phyloP scores from a whole-genome alignment of 768 basidiomycete species.

The Panaeolus cyanescens region DNA sequence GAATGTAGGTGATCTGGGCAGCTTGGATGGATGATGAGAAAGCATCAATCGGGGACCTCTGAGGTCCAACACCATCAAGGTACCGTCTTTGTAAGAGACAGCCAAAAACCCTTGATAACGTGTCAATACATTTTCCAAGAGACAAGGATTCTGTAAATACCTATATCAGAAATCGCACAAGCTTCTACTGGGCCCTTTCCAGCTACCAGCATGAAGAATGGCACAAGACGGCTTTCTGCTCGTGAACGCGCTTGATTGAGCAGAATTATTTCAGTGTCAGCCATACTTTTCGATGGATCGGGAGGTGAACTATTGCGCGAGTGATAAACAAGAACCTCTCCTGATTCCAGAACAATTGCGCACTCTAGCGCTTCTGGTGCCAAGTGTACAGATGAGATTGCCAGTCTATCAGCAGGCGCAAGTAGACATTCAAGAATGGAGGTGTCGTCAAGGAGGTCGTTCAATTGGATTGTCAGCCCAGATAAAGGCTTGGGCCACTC shows the following conservation, averaged over 20 bases:
- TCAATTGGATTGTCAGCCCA: slow-evolving; percentile 61
- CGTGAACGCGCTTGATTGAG: slow-evolving; percentile 49
- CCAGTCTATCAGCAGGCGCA: slow-evolving; percentile 10
- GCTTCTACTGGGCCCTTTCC: slow-evolving; percentile 49
- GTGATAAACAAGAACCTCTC: slow-evolving; percentile 58
- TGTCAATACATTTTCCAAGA: slow-evolving; percentile 4
- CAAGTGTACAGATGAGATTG: slow-evolving; percentile 48
- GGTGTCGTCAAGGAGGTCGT: slow-evolving; percentile 47
- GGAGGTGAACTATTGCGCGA: slow-evolving; percentile 18
- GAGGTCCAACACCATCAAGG: slow-evolving; percentile 70
- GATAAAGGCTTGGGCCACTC: slow-evolving; percentile 70
- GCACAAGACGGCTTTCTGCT: slow-evolving; percentile 49
- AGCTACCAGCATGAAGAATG: slow-evolving; percentile 59
- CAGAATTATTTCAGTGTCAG: slow-evolving; percentile 53
- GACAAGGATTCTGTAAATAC: slow-evolving; percentile 35
- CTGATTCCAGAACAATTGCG: slow-evolving; percentile 52
- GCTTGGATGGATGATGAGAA: slow-evolving; percentile 21
- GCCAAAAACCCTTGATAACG: slow-evolving; percentile 72
- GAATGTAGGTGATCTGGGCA: slow-evolving; percentile 14
- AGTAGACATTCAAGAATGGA: slow-evolving; percentile 31
- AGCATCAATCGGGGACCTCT: slow-evolving; percentile 71
- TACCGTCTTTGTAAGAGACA: slow-evolving; percentile 61
- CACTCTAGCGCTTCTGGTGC: slow-evolving; percentile 61
- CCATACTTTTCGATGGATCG: slow-evolving; percentile 19
- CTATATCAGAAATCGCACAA: slow-evolving; percentile 72